A percentile compares a stretch with the other conserved stretches of the same genome.
phyloP scores from a whole-genome alignment of 2,329 filamentous ascomycete species.

The Cryphonectria parasitica region DNA sequence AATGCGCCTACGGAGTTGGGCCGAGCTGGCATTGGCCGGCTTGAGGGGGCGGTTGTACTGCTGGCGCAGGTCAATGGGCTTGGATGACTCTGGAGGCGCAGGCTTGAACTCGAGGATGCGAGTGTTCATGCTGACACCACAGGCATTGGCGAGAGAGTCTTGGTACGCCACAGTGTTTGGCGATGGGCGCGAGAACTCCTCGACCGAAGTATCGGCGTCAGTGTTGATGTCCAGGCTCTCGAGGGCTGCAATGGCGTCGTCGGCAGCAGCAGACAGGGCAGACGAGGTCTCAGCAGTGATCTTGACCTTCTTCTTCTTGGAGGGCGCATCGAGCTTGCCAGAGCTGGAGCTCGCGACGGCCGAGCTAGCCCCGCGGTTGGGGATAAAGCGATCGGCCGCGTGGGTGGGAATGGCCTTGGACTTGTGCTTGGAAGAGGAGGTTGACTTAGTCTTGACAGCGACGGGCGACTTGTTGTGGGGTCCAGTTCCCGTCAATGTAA shows the following conservation, averaged over 20 bases:
- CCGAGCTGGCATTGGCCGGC: constrained; percentile 70
- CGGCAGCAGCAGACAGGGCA: constrained; percentile 76
- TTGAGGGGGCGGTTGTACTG: constrained; percentile 98
- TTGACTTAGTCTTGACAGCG: constrained; percentile 55
- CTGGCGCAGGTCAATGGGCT: constrained; percentile 94
- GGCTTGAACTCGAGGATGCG: constrained; percentile 99
- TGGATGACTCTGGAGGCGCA: constrained; percentile 94
- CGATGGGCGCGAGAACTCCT: constrained; percentile 73
- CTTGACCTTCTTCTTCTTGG: constrained; percentile 74
- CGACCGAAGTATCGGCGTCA: constrained; percentile 60
- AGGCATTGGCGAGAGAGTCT: constrained; percentile 86
- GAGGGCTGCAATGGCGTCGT: constrained; percentile 78
- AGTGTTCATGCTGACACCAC: constrained; percentile 89
- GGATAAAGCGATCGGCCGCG: constrained; percentile 90
- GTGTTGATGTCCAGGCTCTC: constrained; percentile 80
- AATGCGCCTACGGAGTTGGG: constrained; percentile 88
- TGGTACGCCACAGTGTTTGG: constrained; percentile 91
- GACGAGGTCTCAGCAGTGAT: constrained; percentile 72
- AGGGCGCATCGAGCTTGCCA: constrained; percentile 75
- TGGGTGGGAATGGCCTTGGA: constrained; percentile 81
- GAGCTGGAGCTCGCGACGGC: constrained; percentile 81
- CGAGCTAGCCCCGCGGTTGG: constrained; percentile 88
- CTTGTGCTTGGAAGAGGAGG: constrained; percentile 51
- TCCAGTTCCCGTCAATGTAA: constrained; percentile 85
- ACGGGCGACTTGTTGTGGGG: constrained; percentile 61